Evolutionary conservation across 2,329 filamentous ascomycete genomes (phyloP), one percentile per base, ranked within the genome.

Genomic region (Fusarium algeriense): DNA sequence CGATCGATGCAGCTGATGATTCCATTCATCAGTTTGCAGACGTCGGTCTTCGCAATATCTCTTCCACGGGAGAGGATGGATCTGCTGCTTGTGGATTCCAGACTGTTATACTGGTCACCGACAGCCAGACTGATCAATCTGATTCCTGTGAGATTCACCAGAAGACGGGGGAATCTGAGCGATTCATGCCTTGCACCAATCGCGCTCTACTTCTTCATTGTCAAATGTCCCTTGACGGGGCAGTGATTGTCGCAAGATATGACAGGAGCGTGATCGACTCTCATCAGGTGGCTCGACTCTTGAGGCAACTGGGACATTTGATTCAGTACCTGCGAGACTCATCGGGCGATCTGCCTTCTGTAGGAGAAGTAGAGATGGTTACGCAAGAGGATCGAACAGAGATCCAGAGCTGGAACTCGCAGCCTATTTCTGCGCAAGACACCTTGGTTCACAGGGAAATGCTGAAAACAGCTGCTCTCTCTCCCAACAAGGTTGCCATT

Each of bases 61-160:
- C 19, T 4, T 28, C 20, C 1, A 19, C 43, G 28, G 61, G 64
- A 4, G 61, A 60, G 1, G 35, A 65, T 28, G 61, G 61, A 20
- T 34, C 55, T 40, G 60, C 64, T 13, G 60, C 64, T 4, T 60
- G 61, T 15, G 64, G 44, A 20, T 67, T 67, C 10, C 64, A 67
- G 32, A 65, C 64, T 6, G 55, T 65, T 4, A 30, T 67, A 4
- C 8, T 60, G 11, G 61, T 67, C 6, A 52, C 64, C 0, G 19
- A 65, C 13, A 14, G 19, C 1, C 20, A 35, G 0, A 14, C 20
- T 10, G 15, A 35, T 7, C 17, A 14, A 11, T 5, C 11, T 0
- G 1, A 43, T 4, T 23, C 19, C 5, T 43, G 44, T 6, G 44
- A 62, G 8, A 35, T 56, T 12, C 58, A 38, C 1, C 38, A n/a